phyloP scores from a whole-genome alignment of 805 yeast species.

The Naumovozyma castellii region DNA sequence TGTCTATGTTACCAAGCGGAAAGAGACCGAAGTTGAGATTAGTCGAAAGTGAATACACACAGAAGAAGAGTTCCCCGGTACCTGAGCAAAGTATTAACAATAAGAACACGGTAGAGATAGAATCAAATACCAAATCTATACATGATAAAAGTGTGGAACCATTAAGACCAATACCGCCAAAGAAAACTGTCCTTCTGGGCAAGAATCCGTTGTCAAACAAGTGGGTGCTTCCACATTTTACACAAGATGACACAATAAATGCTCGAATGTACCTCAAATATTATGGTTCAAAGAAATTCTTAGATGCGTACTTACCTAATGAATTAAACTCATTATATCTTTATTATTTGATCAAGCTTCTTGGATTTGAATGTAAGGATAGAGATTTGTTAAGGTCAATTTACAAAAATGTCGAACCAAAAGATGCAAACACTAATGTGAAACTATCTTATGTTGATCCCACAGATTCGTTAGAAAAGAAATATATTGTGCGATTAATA shows the following conservation, averaged over 20 bases:
- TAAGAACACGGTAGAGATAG: not conserved
- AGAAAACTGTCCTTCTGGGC: conserved; percentile 22
- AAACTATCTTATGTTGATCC: conserved; percentile 16
- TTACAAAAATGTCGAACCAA: conserved; percentile 18
- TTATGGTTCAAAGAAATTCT: conserved; percentile 50
- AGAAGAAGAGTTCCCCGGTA: not conserved
- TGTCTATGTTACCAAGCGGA: not conserved
- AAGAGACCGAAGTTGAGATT: conserved; percentile 1
- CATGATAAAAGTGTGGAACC: conserved; percentile 3
- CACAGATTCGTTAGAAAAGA: conserved; percentile 35
- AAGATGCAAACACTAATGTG: conserved; percentile 10
- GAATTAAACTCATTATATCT: conserved; percentile 52
- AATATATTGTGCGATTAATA: conserved; percentile 38
- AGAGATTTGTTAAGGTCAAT: conserved; percentile 28
- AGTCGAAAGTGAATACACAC: not conserved
- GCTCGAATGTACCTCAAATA: conserved; percentile 47
- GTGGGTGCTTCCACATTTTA: conserved; percentile 30
- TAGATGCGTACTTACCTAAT: conserved; percentile 52
- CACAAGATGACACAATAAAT: conserved; percentile 36
- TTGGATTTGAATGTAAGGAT: conserved; percentile 48
- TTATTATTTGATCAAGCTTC: conserved; percentile 42
- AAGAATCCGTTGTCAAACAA: conserved; percentile 21
- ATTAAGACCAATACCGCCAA: conserved; percentile 14
- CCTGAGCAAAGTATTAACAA: not conserved
- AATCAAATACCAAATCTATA: not conserved